phyloP scores from a whole-genome alignment of 2,329 filamentous ascomycete species.

The Cercospora brassicicola region DNA sequence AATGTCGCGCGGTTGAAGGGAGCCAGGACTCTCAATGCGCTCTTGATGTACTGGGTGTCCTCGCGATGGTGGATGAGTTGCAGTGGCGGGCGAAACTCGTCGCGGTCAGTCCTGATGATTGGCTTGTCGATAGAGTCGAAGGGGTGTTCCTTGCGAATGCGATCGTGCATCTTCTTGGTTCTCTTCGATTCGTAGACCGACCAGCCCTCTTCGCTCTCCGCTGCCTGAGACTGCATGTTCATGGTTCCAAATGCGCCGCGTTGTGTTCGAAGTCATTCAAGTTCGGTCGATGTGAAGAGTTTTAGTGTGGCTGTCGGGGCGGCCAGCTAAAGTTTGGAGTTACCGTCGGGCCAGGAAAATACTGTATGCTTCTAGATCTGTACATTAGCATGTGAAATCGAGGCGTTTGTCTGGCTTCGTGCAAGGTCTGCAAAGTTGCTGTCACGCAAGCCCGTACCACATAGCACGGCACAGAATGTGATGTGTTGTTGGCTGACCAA shows the following conservation, averaged over 20 bases:
- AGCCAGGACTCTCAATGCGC: neutral
- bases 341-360: neutral
- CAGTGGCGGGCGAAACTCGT: neutral
- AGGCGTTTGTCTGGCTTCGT: neutral
- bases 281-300: neutral
- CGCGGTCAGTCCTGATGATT: neutral
- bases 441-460: neutral
- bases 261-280: neutral
- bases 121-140: neutral
- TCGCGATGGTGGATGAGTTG: neutral
- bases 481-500: neutral
- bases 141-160: neutral
- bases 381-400: neutral
- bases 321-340: neutral
- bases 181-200: neutral
- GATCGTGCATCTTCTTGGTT: neutral
- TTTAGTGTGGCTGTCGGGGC: neutral
- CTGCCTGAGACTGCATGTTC: neutral
- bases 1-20: neutral
- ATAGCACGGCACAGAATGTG: neutral
- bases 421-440: neutral
- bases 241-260: neutral
- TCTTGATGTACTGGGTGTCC: neutral
- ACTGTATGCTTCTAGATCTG: neutral
- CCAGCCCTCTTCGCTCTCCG: neutral